Percentiles rank a stretch among this genome's conserved stretches.
phyloP scores from a whole-genome alignment of 305 asterid genomes.

The Solanum hybrid region DNA sequence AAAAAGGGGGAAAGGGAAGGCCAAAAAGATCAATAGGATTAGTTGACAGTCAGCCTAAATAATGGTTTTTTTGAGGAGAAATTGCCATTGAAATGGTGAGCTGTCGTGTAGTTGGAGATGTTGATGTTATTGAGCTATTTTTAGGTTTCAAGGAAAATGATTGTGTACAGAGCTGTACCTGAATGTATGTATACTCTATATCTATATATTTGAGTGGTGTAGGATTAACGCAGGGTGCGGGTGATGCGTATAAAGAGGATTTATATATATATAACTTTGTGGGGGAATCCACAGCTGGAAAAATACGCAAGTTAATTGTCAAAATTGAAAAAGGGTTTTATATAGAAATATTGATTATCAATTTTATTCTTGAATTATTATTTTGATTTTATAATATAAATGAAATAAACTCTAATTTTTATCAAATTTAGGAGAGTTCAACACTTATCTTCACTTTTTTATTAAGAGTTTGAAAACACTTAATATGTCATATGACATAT shows the following conservation, averaged over 20 bases:
- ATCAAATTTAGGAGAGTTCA: not conserved
- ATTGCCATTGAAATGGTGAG: not conserved
- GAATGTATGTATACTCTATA: not conserved
- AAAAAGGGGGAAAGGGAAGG: not conserved
- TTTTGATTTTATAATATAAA: too few relatives aligned
- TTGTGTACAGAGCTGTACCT: not conserved
- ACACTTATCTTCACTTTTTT: not conserved
- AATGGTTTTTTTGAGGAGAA: not conserved
- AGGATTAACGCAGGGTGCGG: not conserved
- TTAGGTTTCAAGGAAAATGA: not conserved
- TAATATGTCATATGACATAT: accelerated
- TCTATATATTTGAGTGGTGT: not conserved
- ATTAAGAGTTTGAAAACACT: too few relatives aligned
- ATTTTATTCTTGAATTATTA: too few relatives aligned
- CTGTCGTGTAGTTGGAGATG: not conserved
- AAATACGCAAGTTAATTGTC: not conserved
- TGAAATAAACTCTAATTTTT: too few relatives aligned
- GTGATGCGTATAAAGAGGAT: not conserved
- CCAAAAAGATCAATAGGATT: not conserved
- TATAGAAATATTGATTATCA: not conserved
- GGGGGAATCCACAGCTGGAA: not conserved
- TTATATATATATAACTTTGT: not conserved
- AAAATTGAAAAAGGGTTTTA: not conserved
- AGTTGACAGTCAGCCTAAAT: not conserved
- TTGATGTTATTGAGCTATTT: not conserved